Evolutionary conservation across 148 eudicot genomes (phyloP), one percentile per base, ranked within the genome.

Genomic region (Amaranthus palmeri): DNA sequence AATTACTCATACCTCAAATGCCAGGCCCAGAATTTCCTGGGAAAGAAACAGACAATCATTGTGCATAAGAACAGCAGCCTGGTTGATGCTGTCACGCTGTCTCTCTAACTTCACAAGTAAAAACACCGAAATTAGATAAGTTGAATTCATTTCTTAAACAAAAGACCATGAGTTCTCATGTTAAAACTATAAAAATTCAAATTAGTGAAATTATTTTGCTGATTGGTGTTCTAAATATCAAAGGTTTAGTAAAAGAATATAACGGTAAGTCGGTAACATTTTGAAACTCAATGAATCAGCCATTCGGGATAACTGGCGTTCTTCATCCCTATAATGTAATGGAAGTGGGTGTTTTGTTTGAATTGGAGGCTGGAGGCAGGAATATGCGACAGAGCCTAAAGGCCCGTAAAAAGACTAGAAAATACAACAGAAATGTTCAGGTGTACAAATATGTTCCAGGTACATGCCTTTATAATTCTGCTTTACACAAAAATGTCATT

Each of bases 41-140:
- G 97, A 91, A 25, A 95, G 85, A 85, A 83, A 95, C 44, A 91
- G 89, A 74, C 97, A 91, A 73, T 95, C 98, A 76, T 95, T 95
- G 88, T 95, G 93, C 87, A 95, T 76, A 50, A 95, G 90, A 81
- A 88, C 92, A 73, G 97, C 91, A 54, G 82, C 92, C 87, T 89
- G 98, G 79, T 86, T 91, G 79, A 91, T 85, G 78, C 88, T 77
- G 69, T 89, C 92, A 76, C 88, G 98, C 85, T 89, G 97, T 78
- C 90, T 84, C 76, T 91, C 96, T 83, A 88, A 86, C 98, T 95
- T 86, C 91, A 87, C n/a, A 84, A 43, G 61, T 25, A 17, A 84
- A 73, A 74, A 25, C 2, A n/a, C 36, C 36, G 36, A 25, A 71
- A 62, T 12, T 46, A 74, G 55, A 68, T 82, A 61, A 76, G 77